These are phyloP conservation scores for Fistulinella prunicolor DNA, from an alignment of 768 basidiomycete genomes.

Conservation along the genomic window DNA sequence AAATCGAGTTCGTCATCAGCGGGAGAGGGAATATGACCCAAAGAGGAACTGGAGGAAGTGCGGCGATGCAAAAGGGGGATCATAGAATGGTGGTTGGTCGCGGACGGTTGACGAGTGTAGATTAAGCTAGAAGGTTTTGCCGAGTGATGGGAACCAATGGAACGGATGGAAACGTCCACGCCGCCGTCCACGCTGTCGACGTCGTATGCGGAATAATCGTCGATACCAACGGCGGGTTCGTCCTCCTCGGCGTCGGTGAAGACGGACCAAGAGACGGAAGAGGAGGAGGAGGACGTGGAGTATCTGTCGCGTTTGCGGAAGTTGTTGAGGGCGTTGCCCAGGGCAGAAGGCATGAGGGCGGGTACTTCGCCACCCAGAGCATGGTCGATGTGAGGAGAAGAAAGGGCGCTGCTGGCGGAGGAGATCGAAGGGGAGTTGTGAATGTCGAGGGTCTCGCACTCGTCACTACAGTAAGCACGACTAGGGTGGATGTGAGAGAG, in stretches of 20 bases:
- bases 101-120: slow-evolving; percentile 67
- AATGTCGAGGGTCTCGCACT: slow-evolving; percentile 59
- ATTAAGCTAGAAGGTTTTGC: slow-evolving; percentile 48
- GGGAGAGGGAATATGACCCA: slow-evolving; percentile 33
- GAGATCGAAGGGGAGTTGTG: slow-evolving; percentile 63
- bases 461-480: slow-evolving; percentile 67
- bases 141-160: slow-evolving; percentile 34
- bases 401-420: slow-evolving; percentile 60
- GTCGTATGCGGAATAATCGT: slow-evolving; percentile 32
- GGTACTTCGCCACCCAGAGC: slow-evolving; percentile 60
- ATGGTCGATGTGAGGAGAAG: slow-evolving; percentile 61
- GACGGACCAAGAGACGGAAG: slow-evolving; percentile 65
- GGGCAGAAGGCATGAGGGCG: slow-evolving; percentile 54
- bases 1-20: slow-evolving; percentile 44
- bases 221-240: slow-evolving; percentile 32
- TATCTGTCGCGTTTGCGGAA: slow-evolving; percentile 48
- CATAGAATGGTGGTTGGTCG: slow-evolving; percentile 64
- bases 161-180: slow-evolving; percentile 44
- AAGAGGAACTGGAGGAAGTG: slow-evolving; percentile 40
- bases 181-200: slow-evolving; percentile 32
- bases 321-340: slow-evolving; percentile 51
- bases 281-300: slow-evolving; percentile 62
- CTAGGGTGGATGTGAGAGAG: slow-evolving; percentile 37
- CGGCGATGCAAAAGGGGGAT: slow-evolving; percentile 56
- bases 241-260: slow-evolving; percentile 65